Evolutionary conservation across 176 grass and related monocot species (phyloP).

Genomic region (Phragmites australis): DNA sequence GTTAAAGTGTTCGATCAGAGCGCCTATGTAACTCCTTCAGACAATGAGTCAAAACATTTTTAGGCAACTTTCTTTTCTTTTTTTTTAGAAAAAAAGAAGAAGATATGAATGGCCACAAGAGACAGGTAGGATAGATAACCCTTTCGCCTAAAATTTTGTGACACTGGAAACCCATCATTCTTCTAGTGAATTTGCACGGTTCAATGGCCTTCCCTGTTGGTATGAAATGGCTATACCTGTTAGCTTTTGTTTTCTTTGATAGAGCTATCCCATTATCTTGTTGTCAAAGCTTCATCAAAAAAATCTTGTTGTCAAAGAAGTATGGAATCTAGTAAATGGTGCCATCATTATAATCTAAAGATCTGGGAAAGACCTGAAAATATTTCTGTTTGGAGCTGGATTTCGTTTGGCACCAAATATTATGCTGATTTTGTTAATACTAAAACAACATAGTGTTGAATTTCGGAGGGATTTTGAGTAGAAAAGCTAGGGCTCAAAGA

Average conservation of each 20-base stretch:
- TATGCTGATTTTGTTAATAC: constrained; percentile 7
- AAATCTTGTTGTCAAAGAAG: not conserved
- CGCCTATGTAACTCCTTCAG: not conserved
- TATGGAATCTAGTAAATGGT: not conserved
- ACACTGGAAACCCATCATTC: too few species aligned
- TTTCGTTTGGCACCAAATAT: constrained; percentile 4
- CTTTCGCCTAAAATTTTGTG: too few species aligned
- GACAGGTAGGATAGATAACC: too few species aligned
- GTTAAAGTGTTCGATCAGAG: not conserved
- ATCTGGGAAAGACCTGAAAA: not conserved
- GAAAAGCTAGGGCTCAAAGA: too few species aligned
- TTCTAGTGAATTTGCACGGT: too few species aligned
- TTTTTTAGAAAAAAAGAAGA: too few species aligned
- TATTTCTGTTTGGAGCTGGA: not conserved
- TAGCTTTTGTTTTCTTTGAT: not conserved
- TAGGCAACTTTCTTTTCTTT: too few species aligned
- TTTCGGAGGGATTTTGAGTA: too few species aligned
- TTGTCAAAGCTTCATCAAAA: not conserved
- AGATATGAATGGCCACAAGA: too few species aligned
- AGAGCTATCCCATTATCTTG: not conserved
- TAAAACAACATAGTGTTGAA: not conserved
- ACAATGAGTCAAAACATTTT: too few species aligned
- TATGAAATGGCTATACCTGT: too few species aligned
- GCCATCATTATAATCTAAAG: not conserved
- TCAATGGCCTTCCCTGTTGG: too few species aligned